Evolutionary conservation across 805 yeast species (phyloP).

Genomic region (Schwanniomyces polymorphus): DNA sequence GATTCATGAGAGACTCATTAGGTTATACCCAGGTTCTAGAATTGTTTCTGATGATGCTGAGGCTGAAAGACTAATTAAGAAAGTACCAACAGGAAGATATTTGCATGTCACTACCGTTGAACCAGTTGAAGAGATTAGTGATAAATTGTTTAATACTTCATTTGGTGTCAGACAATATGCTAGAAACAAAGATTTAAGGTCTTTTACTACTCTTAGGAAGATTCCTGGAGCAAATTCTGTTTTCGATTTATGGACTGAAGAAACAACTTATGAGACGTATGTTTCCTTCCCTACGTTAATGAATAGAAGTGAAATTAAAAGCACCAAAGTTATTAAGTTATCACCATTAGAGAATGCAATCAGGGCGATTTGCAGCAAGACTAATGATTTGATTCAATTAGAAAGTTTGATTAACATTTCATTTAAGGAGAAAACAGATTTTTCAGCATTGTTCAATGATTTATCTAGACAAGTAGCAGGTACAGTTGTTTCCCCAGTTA

Average conservation of each 20-base stretch:
- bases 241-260: conserved; percentile 85
- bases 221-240: conserved; percentile 73
- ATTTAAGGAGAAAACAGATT: conserved; percentile 50
- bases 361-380: conserved; percentile 63
- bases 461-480: conserved; percentile 74
- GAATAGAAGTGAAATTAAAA: conserved; percentile 74
- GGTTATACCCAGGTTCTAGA: conserved; percentile 79
- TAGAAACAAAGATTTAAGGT: conserved; percentile 69
- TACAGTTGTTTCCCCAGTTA: conserved; percentile 88
- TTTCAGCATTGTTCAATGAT: conserved; percentile 54
- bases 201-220: conserved; percentile 68
- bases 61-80: conserved; percentile 49
- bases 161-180: conserved; percentile 72
- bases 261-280: conserved; percentile 71
- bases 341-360: conserved; percentile 88
- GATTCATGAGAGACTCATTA: conserved; percentile 72
- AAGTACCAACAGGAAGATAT: conserved; percentile 67
- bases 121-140: conserved; percentile 59
- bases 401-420: conserved; percentile 61
- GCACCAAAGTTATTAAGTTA: conserved; percentile 48
- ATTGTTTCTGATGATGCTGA: conserved; percentile 61
- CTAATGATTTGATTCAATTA: conserved; percentile 67
- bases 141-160: conserved; percentile 45
- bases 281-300: conserved; percentile 84
- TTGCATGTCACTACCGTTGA: conserved; percentile 71